Conservation (phyloP, 2,329 filamentous ascomycete genomes). For the Lasiodiplodia hormozganensis region DNA sequence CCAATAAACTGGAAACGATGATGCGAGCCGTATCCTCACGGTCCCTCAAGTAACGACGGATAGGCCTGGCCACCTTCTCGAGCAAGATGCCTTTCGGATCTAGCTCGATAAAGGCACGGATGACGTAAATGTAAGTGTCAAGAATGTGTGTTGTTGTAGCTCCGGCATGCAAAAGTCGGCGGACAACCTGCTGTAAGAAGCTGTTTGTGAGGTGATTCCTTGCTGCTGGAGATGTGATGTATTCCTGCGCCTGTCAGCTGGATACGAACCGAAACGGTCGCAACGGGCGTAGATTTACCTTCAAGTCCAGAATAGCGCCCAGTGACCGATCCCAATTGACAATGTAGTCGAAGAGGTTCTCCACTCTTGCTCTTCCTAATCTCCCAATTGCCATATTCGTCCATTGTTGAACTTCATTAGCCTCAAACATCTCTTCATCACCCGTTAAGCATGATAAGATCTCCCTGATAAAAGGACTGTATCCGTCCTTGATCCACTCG, state of each 20-base stretch:
- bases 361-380: constrained; percentile 72
- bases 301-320: constrained; percentile 76
- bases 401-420: constrained; percentile 68
- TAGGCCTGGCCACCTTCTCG: constrained; percentile 73
- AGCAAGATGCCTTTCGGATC: constrained; percentile 80
- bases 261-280: not conserved
- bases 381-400: constrained; percentile 73
- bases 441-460: constrained; percentile 56
- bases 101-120: constrained; percentile 75
- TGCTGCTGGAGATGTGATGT: constrained; percentile 71
- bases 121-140: constrained; percentile 79
- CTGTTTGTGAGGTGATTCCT: constrained; percentile 73
- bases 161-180: constrained; percentile 75
- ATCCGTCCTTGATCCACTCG: constrained; percentile 72
- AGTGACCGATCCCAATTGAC: constrained; percentile 75
- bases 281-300: constrained; percentile 38
- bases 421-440: constrained; percentile 48
- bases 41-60: constrained; percentile 78
- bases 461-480: constrained; percentile 69
- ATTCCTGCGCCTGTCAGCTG: constrained; percentile 55
- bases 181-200: constrained; percentile 71
- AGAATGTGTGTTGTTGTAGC: constrained; percentile 78
- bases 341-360: constrained; percentile 80
- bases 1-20: constrained; percentile 76
- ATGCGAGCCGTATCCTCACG: constrained; percentile 80